Base-by-base conservation (phyloP, 768 basidiomycete species). In the Lepiota venenata region DNA sequence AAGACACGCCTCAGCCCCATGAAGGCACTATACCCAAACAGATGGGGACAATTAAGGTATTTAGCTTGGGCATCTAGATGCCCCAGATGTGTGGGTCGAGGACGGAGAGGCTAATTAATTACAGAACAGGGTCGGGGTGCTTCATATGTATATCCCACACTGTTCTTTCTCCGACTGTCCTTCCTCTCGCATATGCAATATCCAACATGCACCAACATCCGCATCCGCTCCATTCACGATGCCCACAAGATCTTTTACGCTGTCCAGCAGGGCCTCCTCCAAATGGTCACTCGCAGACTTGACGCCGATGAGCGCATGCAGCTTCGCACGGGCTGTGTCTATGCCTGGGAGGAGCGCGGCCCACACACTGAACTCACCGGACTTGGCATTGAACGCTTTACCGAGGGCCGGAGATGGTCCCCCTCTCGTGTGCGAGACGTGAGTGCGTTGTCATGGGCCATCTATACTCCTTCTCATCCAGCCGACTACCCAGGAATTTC, bases 391-490 rank as follows among this genome's bases (percentile, higher is more conserved):
- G 91, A 92, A 64, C 80, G 90, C 25, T 92, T 90, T 69, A 92
- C 90, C 3, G 90, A 92, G 66, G 90, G 90, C 20, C 78, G 85
- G 62, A 78, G 85, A 59, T 92, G 90, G 90, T 87, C 86, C 39
- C 84, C 90, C 38, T 90, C 88, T 46, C 82, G 90, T 52, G 88
- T 92, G 54, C 80, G 90, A 68, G 90, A 92, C 67, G 88, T 88
- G 63, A 56, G 84, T 71, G 43, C 63, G 37, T 50, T 53, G n/a
- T n/a, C 47, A 2, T 56, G 50, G 44, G 48, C 21, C 29, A 43
- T 59, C 50, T 48, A 52, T 46, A 48, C 15, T 16, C 18, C 27
- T 52, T 55, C 41, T 16, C 15, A 37, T 55, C 21, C 61, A 52
- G 40, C 58, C 47, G n/a, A 57, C 51, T 52, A 56, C 58, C 8